Percentiles rank a stretch among this genome's conserved stretches.
Evolutionary conservation across 2,329 filamentous ascomycete species (phyloP).

Genomic region (Aspergillus alliaceus): DNA sequence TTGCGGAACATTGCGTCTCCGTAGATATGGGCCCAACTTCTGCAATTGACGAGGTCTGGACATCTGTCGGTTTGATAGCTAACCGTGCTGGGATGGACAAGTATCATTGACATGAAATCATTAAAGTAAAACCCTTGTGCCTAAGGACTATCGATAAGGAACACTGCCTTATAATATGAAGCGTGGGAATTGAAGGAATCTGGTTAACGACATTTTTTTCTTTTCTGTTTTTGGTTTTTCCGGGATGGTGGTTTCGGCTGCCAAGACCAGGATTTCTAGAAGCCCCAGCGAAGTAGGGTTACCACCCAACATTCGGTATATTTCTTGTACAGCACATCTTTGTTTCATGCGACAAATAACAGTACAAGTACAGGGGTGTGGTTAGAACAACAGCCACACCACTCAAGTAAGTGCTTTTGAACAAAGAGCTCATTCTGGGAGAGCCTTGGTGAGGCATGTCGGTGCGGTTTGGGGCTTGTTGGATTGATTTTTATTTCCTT

Average conservation of each 20-base stretch:
- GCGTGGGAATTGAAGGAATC: too few relatives aligned
- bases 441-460: background rate
- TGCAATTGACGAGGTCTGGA: conserved; percentile 5
- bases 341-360: too few relatives aligned
- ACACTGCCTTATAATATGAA: background rate
- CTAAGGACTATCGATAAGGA: background rate
- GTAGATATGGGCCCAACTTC: background rate
- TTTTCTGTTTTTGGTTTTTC: too few relatives aligned
- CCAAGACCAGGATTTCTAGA: conserved; percentile 4
- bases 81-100: conserved; percentile 20
- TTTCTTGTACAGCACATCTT: too few relatives aligned
- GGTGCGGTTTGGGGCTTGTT: background rate
- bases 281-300: too few relatives aligned
- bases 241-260: too few relatives aligned
- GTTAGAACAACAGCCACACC: too few relatives aligned
- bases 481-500: background rate
- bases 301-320: too few relatives aligned
- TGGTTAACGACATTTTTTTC: too few relatives aligned
- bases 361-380: too few relatives aligned
- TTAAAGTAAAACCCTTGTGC: conserved; percentile 4
- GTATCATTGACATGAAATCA: conserved; percentile 23
- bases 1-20: background rate
- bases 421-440: too few relatives aligned
- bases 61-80: conserved; percentile 11
- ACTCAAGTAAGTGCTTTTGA: too few relatives aligned